Base-by-base conservation (phyloP, 2,329 filamentous ascomycete genomes). In the Clarireedia monteithiana region DNA sequence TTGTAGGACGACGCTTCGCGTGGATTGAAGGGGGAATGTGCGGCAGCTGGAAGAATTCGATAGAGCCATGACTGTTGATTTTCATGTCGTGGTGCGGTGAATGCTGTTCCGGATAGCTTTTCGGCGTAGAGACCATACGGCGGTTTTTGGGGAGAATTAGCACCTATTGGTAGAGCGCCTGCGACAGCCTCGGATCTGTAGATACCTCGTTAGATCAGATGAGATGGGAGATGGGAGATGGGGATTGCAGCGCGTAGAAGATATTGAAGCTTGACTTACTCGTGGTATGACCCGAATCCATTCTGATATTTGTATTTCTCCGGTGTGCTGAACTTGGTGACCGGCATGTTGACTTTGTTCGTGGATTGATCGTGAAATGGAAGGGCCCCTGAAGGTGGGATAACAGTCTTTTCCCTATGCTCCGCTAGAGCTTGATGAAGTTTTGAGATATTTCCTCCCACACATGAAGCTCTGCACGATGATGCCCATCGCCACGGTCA, bases 71-170 rank as follows among this genome's bases (percentile, higher is more conserved):
- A 72, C 60, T 82, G 79, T 60, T 75, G 75, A 61, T 82, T 83
- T 59, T 80, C 77, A 61, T 77, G 72, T 36, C 80, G 72, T 2
- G 79, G 79, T 38, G 78, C 77, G 27, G 79, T 82, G 60, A 82
- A 82, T 17, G 79, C 76, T 24, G 78, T 81, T 7, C 79, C 79
- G 1, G 79, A 81, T 36, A 82, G 72, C 69, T 82, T 81, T 70
- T 88, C 85, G 20, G 84, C 79, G 69, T 88, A 89, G 4, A 89
- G 78, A 6, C 85, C 85, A 62, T 80, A 81, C 0, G 83, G 77
- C 23, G 79, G 81, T 66, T 86, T 86, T 67, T 88, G 85, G 2
- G 85, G 85, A 6, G 84, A 85, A 72, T 88, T 89, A 40, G 80
- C 74, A 30, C 77, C 84, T 63, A 85, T 68, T 5, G 85, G 84